Conservation (phyloP, 139 green algal genomes). For the Tetraselmis chui region DNA sequence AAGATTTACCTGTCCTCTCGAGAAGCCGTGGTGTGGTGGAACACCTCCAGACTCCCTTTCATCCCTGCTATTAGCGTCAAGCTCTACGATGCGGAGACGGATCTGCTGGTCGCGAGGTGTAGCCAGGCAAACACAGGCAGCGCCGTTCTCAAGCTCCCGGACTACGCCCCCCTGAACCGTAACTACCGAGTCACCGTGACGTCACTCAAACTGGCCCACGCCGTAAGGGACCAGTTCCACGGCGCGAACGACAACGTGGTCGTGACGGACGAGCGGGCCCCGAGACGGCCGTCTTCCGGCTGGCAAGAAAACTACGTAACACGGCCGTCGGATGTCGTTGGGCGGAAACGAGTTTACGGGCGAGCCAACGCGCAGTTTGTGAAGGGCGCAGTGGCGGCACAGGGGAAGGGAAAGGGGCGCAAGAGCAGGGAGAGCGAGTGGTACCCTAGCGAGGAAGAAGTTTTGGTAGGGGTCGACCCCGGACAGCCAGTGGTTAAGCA, state of each 20-base stretch:
- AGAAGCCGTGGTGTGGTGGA: background rate
- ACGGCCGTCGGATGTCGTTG: background rate
- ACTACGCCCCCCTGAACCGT: background rate
- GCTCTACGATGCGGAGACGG: background rate
- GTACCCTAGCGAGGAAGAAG: too few species aligned
- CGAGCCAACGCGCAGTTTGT: background rate
- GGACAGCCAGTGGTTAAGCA: too few species aligned
- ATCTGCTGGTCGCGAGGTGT: background rate
- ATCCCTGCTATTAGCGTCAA: background rate
- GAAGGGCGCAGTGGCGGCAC: too few species aligned
- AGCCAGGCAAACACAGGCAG: background rate
- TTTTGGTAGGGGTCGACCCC: too few species aligned
- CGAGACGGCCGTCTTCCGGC: too few species aligned
- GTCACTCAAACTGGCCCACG: background rate
- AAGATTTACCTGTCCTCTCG: background rate
- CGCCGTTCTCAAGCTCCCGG: background rate
- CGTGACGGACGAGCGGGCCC: background rate
- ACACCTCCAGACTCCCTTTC: background rate
- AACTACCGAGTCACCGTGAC: background rate
- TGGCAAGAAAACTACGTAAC: background rate
- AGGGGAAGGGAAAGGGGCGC: too few species aligned
- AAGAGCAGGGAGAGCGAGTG: too few species aligned
- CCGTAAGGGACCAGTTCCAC: background rate
- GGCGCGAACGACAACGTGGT: background rate
- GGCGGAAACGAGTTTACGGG: background rate